Percentiles rank a stretch among this genome's conserved stretches.
Conservation (phyloP, 73 alveolate species). For the Stentor roeselii region DNA sequence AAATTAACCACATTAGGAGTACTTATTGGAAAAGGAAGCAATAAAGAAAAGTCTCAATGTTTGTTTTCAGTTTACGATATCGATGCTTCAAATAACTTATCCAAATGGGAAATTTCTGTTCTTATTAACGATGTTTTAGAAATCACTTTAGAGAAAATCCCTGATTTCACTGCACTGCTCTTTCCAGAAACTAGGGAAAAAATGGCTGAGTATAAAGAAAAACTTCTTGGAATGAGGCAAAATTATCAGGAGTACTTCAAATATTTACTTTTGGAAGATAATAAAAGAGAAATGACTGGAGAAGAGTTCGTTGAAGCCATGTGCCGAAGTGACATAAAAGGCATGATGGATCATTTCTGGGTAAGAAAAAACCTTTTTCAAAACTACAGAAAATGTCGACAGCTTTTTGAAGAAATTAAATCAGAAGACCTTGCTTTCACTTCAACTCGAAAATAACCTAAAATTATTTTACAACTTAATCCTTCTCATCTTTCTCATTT, state of each 20-base stretch:
- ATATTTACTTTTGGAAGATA: neutral
- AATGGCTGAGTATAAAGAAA: neutral
- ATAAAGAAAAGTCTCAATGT: neutral
- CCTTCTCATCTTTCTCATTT: neutral
- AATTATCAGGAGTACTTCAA: neutral
- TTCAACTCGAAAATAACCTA: too few species aligned
- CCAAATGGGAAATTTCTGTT: neutral
- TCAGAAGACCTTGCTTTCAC: neutral
- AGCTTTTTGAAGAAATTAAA: neutral
- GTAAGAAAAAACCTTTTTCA: neutral
- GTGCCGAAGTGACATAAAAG: neutral
- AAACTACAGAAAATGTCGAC: neutral
- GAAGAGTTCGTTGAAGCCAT: constrained; percentile 8
- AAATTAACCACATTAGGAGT: neutral
- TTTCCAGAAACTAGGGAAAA: neutral
- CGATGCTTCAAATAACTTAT: constrained; percentile 1
- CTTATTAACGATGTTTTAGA: neutral
- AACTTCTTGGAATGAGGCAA: neutral
- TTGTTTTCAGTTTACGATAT: neutral
- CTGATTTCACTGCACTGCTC: neutral
- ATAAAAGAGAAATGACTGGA: neutral
- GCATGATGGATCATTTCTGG: neutral
- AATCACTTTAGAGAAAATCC: neutral
- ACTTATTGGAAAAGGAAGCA: constrained; percentile 3
- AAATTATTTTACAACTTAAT: neutral